A percentile compares a stretch with the other conserved stretches of the same genome.
Conservation (phyloP, 2,329 filamentous ascomycete genomes). For the Trichoderma pleuroti region DNA sequence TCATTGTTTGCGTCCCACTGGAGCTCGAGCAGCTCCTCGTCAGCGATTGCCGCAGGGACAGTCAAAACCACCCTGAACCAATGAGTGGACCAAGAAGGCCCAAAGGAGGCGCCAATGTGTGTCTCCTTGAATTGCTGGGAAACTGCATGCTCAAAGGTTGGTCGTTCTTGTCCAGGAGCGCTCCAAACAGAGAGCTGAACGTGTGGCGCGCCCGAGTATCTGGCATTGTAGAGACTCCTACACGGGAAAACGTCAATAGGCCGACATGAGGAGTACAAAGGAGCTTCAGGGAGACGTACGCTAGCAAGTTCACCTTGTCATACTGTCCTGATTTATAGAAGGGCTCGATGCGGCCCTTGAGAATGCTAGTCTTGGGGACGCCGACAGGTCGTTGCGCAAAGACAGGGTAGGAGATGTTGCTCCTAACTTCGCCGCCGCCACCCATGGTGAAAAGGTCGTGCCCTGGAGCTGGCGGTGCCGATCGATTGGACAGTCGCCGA, state of each 20-base stretch:
- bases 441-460: slow-evolving; percentile 45
- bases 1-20: slow-evolving; percentile 96
- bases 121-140: slow-evolving; percentile 71
- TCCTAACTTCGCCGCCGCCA: slow-evolving; percentile 45
- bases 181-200: slow-evolving; percentile 85
- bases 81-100: slow-evolving; percentile 94
- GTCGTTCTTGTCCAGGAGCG: slow-evolving; percentile 73
- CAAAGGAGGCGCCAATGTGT: slow-evolving; percentile 73
- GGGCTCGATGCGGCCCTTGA: slow-evolving; percentile 75
- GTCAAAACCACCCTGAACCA: slow-evolving; percentile 88
- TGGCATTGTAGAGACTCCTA: slow-evolving; percentile 40
- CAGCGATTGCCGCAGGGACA: slow-evolving; percentile 66
- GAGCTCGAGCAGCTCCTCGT: slow-evolving; percentile 84
- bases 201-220: slow-evolving; percentile 63
- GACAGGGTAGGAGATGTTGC: slow-evolving; percentile 49
- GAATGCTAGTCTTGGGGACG: slow-evolving; percentile 80
- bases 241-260: slow-evolving; percentile 20
- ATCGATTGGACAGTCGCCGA: slow-evolving; percentile 36
- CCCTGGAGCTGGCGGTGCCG: slow-evolving; percentile 36
- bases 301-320: slow-evolving; percentile 67
- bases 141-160: slow-evolving; percentile 81
- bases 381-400: slow-evolving; percentile 57
- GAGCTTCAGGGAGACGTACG: slow-evolving; percentile 46
- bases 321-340: slow-evolving; percentile 82
- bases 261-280: neutral